Evolutionary conservation across 2,329 filamentous ascomycete genomes (phyloP).

Genomic region (Colletotrichum kahawae): DNA sequence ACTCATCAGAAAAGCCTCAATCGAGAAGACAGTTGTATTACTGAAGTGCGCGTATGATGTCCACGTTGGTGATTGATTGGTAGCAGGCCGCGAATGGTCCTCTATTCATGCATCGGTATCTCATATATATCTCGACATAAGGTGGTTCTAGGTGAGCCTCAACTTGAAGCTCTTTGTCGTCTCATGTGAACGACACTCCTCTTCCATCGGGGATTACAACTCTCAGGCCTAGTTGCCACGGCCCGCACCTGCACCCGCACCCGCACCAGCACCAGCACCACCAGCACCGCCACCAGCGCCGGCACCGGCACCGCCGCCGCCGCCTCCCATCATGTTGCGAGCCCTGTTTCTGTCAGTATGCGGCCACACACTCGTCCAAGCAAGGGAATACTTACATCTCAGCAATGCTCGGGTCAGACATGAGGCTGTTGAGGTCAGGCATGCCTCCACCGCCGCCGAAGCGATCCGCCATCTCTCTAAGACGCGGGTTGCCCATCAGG

Average conservation of each 20-base stretch:
- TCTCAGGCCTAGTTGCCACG: slow-evolving; percentile 4
- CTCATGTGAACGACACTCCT: neutral
- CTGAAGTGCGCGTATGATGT: neutral
- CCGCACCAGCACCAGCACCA: slow-evolving; percentile 26
- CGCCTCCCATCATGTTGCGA: slow-evolving; percentile 51
- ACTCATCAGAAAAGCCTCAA: neutral
- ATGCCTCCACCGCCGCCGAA: slow-evolving; percentile 82
- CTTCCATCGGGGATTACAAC: neutral
- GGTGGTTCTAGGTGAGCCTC: neutral
- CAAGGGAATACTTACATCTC: slow-evolving; percentile 75
- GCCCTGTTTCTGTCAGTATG: slow-evolving; percentile 37
- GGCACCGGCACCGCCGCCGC: slow-evolving; percentile 27
- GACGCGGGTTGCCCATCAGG: slow-evolving; percentile 90
- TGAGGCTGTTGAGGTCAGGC: slow-evolving; percentile 84
- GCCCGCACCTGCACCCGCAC: slow-evolving; percentile 31
- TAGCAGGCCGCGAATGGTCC: neutral
- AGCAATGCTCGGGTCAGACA: slow-evolving; percentile 91
- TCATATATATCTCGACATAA: neutral
- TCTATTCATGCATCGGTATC: slow-evolving; percentile 7
- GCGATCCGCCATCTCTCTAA: slow-evolving; percentile 85
- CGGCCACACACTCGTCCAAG: neutral
- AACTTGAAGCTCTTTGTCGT: neutral
- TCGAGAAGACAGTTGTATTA: neutral
- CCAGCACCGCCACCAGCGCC: slow-evolving; percentile 25
- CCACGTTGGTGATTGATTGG: neutral